Evolutionary conservation across 306 rosid species (phyloP).

Genomic region (Gynostemma pentaphyllum): DNA sequence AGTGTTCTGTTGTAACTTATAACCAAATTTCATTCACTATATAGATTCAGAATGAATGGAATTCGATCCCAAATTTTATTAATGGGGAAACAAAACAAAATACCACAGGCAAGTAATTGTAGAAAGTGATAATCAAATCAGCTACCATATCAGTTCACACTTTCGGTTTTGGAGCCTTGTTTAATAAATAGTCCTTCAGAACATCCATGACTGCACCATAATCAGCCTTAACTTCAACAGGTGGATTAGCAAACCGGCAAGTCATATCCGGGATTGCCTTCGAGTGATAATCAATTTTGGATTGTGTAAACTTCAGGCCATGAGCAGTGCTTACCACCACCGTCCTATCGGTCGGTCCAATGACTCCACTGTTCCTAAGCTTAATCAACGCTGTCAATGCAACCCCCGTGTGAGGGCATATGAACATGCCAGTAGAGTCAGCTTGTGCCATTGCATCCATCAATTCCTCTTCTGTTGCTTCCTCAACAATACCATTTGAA

Average conservation of each 20-base stretch:
- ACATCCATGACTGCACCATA: slow-evolving; percentile 45
- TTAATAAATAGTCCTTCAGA: slow-evolving; percentile 25
- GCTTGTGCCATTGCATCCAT: slow-evolving; percentile 83
- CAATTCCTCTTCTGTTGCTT: slow-evolving; percentile 62
- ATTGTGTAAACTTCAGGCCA: slow-evolving; percentile 62
- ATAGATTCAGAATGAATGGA: neutral
- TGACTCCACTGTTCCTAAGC: slow-evolving; percentile 57
- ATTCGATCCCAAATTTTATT: neutral
- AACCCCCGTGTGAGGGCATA: slow-evolving; percentile 79
- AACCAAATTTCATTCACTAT: neutral
- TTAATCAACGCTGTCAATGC: slow-evolving; percentile 57
- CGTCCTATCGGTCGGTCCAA: slow-evolving; percentile 39
- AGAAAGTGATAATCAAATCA: neutral
- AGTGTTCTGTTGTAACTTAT: neutral
- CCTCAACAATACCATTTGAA: slow-evolving; percentile 74
- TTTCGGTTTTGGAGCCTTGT: slow-evolving; percentile 14
- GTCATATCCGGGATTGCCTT: slow-evolving; percentile 28
- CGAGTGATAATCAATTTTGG: slow-evolving; percentile 44
- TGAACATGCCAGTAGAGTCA: slow-evolving; percentile 78
- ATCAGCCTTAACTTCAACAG: slow-evolving; percentile 34
- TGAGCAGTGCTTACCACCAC: slow-evolving; percentile 88
- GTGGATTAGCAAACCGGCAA: slow-evolving; percentile 39
- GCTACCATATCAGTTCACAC: slow-evolving; percentile 2
- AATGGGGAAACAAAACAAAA: neutral
- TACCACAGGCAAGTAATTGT: neutral